Conservation (phyloP, 805 yeast genomes). For the Scheffersomyces stipitis region DNA sequence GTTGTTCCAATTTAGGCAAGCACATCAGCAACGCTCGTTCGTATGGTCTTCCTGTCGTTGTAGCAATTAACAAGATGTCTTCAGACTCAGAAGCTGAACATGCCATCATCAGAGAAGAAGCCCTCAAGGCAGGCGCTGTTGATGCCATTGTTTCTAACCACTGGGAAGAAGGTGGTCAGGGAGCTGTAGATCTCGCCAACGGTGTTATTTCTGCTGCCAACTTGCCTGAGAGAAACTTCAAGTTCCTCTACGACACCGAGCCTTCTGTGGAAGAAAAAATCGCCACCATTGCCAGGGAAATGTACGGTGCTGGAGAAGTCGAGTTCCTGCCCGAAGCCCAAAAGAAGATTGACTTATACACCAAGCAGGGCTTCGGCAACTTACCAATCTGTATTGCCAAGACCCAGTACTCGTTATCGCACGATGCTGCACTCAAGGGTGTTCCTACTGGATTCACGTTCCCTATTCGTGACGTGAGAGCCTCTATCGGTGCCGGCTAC, state of each 20-base stretch:
- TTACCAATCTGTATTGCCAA: conserved; percentile 84
- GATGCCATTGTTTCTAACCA: conserved; percentile 82
- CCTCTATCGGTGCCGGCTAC: conserved; percentile 81
- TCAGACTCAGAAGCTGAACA: conserved; percentile 71
- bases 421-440: conserved; percentile 79
- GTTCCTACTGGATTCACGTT: conserved; percentile 78
- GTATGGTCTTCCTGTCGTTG: conserved; percentile 78
- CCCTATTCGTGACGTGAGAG: conserved; percentile 80
- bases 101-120: conserved; percentile 62
- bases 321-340: conserved; percentile 70
- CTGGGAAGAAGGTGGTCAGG: conserved; percentile 85
- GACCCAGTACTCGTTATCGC: conserved; percentile 82
- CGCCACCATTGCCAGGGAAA: conserved; percentile 63
- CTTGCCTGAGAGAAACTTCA: conserved; percentile 41
- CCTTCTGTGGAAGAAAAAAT: conserved; percentile 70
- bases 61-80: conserved; percentile 78
- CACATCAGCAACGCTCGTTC: conserved; percentile 71
- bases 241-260: conserved; percentile 61
- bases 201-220: conserved; percentile 66
- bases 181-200: conserved; percentile 72
- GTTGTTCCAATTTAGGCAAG: conserved; percentile 74
- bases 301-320: conserved; percentile 77
- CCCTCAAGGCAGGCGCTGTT: conserved; percentile 74
- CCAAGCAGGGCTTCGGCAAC: conserved; percentile 72
- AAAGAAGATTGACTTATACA: conserved; percentile 64